Evolutionary conservation across 108 stramenopile species (phyloP).

Genomic region (Epithemia pelagica): DNA sequence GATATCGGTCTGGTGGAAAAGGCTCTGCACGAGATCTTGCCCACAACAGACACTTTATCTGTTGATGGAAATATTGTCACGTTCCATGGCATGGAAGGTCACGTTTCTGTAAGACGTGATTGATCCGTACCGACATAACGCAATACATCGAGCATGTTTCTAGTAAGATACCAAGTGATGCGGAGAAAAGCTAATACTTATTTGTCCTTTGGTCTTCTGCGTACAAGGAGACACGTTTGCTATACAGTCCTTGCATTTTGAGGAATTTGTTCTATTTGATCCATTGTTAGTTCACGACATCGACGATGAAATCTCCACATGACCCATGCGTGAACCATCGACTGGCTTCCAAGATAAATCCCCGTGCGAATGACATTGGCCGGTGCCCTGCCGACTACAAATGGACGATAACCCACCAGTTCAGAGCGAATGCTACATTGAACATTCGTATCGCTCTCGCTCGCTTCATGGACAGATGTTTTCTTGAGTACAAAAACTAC

Average conservation of each 20-base stretch:
- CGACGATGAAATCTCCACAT: conserved; percentile 2
- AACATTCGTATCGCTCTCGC: neutral
- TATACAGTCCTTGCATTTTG: too few species aligned
- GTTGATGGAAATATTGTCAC: neutral
- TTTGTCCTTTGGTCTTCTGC: too few species aligned
- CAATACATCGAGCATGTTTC: too few species aligned
- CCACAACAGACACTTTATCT: neutral
- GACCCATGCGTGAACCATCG: neutral
- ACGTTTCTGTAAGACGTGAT: too few species aligned
- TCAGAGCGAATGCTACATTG: neutral
- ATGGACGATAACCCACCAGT: neutral
- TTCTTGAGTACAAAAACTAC: neutral
- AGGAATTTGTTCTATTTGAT: neutral
- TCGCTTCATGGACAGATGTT: neutral
- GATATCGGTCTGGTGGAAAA: neutral
- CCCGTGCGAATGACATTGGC: neutral
- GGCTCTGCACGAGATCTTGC: neutral
- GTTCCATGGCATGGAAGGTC: neutral
- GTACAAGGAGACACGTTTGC: too few species aligned
- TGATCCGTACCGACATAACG: too few species aligned
- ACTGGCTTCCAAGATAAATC: neutral
- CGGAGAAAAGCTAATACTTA: too few species aligned
- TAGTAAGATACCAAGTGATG: too few species aligned
- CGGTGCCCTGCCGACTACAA: neutral
- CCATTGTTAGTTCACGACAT: neutral